Evolutionary conservation across 169 alveolate genomes (phyloP).

Genomic region (Eimeria falciformis): DNA sequence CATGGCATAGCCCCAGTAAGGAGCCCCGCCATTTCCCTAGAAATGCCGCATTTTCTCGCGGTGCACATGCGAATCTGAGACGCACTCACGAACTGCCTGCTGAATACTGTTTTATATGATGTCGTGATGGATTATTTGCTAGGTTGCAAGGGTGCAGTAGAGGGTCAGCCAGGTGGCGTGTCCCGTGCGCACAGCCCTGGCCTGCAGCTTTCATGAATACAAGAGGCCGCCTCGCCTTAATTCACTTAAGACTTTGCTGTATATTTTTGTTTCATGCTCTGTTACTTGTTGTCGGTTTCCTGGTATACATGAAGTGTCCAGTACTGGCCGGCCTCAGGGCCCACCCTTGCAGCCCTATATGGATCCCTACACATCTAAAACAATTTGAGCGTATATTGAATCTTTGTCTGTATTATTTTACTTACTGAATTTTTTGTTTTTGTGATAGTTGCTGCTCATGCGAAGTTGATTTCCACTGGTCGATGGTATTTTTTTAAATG

Average conservation of each 20-base stretch:
- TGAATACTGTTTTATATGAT: slow-evolving; percentile 4
- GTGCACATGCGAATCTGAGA: slow-evolving; percentile 55
- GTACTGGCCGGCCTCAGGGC: no score
- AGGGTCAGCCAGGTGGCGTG: slow-evolving; percentile 63
- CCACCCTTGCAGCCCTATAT: no score
- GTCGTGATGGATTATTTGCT: slow-evolving; percentile 13
- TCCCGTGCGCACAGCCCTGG: slow-evolving; percentile 74
- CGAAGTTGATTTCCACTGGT: no score
- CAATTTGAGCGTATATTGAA: no score
- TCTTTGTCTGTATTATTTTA: no score
- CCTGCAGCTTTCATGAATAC: slow-evolving; percentile 37
- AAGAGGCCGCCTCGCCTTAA: slow-evolving; percentile 52
- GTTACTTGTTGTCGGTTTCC: neutral
- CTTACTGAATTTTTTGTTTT: no score
- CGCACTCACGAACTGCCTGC: slow-evolving; percentile 43
- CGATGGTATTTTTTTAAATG: neutral
- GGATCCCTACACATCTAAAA: no score
- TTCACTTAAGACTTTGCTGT: slow-evolving; percentile 15
- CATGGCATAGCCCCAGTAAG: slow-evolving; percentile 98
- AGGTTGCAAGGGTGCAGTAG: slow-evolving; percentile 44
- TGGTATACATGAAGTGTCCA: no score
- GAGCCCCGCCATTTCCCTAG: slow-evolving; percentile 54
- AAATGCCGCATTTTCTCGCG: neutral
- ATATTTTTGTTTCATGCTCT: neutral
- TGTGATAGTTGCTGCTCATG: no score